Percentiles rank a stretch among this genome's conserved stretches.
Evolutionary conservation across 192 early-diverging fungal genomes (phyloP).

Genomic region (Rhizophagus clarus): DNA sequence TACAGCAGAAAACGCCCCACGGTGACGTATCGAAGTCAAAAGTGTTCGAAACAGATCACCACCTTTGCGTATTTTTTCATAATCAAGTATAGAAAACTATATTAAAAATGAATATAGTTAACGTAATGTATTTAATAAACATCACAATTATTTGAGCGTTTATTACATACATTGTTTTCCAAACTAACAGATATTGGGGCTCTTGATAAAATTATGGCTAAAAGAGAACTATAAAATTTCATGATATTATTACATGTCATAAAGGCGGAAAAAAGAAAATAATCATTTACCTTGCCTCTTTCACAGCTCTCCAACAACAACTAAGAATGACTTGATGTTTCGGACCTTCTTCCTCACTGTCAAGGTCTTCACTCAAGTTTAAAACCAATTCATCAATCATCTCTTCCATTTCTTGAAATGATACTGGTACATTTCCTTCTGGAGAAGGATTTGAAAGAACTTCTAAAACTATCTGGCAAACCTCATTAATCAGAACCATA

Average conservation of each 20-base stretch:
- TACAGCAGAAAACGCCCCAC: constrained; percentile 89
- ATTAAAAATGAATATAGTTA: constrained; percentile 14
- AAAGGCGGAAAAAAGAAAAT: background rate
- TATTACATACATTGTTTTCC: constrained; percentile 21
- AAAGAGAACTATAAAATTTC: constrained; percentile 38
- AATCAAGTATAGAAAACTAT: constrained; percentile 22
- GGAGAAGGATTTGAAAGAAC: constrained; percentile 80
- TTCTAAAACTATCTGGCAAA: constrained; percentile 63
- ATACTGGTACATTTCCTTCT: constrained; percentile 87
- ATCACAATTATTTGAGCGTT: background rate
- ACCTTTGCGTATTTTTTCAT: constrained; percentile 33
- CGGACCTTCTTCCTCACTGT: constrained; percentile 38
- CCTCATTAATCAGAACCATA: constrained; percentile 52
- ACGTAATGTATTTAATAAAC: background rate
- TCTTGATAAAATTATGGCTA: constrained; percentile 52
- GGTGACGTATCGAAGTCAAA: constrained; percentile 81
- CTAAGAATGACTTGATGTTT: constrained; percentile 88
- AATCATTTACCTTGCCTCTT: constrained; percentile 66
- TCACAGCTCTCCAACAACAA: constrained; percentile 91
- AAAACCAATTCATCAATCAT: constrained; percentile 51
- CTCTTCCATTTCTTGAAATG: constrained; percentile 73
- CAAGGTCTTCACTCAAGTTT: constrained; percentile 1
- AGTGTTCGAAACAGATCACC: constrained; percentile 58
- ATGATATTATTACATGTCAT: background rate
- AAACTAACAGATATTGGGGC: constrained; percentile 42